Base-by-base conservation (phyloP, 768 basidiomycete species). In the Hysterangium stoloniferum region DNA sequence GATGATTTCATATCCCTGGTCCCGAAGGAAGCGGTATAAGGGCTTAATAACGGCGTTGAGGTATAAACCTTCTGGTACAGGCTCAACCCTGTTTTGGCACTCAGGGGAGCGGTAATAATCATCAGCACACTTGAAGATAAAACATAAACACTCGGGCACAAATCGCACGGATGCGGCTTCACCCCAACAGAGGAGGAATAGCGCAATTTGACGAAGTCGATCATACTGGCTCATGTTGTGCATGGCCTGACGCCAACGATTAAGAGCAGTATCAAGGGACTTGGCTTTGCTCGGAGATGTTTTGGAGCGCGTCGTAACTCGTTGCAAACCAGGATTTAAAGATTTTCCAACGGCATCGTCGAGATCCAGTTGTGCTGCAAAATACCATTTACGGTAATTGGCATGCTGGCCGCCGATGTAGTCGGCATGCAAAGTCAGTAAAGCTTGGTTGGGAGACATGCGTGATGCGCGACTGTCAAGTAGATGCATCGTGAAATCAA, bases 321-420 rank as follows among this genome's bases (percentile, higher is more conserved):
- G 86, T 53, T 90, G 83, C 22, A 96, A 76, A 55, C 93, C 93
- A 11, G 91, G 90, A 66, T 97, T 96, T 63, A 95, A 87, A 7
- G 85, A 80, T 58, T 92, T 86, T 42, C 96, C 96, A 53, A 98
- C 93, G 25, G 95, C 95, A 61, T 99, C 96, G 70, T 99, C 96
- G 52, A 99, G 85, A 65, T 98, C 95, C 65, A 99, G 86, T 65
- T 99, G 96, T 11, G 95, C 93, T 32, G 96, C 96, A 66, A 98
- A 99, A 65, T 99, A 99, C 96, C 96, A 98, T 68, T 98, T 97
- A 65, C 96, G 87, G 67, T 98, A 98, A 72, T 98, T 98, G 58
- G 96, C 96, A 63, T 98, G 88, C 62, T 92, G 89, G 40, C 96
- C 96, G 51, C 96, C 96, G 54, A 99, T 97, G 68, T 98, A 99